Percentiles rank a stretch among this genome's conserved stretches.
phyloP scores from a whole-genome alignment of 768 basidiomycete species.

The Russula compacta region DNA sequence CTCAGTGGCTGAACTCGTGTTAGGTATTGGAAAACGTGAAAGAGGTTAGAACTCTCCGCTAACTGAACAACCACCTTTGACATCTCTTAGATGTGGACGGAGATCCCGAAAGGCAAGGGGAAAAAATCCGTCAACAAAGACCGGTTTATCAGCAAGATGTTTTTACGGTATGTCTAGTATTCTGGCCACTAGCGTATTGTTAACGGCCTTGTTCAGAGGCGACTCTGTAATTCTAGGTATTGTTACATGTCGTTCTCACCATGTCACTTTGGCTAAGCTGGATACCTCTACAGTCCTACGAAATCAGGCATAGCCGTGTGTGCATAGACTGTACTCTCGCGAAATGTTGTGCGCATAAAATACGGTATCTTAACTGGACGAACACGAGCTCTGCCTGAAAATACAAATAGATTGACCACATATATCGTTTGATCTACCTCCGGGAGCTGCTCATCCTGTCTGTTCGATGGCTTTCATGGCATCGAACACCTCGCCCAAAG shows the following conservation, averaged over 20 bases:
- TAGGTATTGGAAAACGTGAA: slow-evolving; percentile 97
- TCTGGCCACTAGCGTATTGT: slow-evolving; percentile 13
- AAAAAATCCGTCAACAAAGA: slow-evolving; percentile 99
- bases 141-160: slow-evolving; percentile 99
- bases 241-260: slow-evolving; percentile 23
- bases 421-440: neutral
- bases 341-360: neutral
- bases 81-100: slow-evolving; percentile 89
- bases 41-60: slow-evolving; percentile 45
- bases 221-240: slow-evolving; percentile 95
- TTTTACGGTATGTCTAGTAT: slow-evolving; percentile 56
- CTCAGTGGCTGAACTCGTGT: slow-evolving; percentile 8
- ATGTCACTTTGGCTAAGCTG: slow-evolving; percentile 18
- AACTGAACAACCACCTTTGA: neutral
- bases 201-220: slow-evolving; percentile 43
- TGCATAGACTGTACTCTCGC: neutral
- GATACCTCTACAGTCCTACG: slow-evolving; percentile 52
- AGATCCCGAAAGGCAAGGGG: slow-evolving; percentile 94
- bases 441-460: slow-evolving; percentile 21
- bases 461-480: slow-evolving; percentile 38
- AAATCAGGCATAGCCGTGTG: slow-evolving; percentile 45
- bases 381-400: neutral
- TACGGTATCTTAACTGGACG: neutral
- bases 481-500: slow-evolving; percentile 50
- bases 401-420: neutral